Conservation (phyloP, 495 filamentous ascomycete genomes). For the Penicillium canariense region DNA sequence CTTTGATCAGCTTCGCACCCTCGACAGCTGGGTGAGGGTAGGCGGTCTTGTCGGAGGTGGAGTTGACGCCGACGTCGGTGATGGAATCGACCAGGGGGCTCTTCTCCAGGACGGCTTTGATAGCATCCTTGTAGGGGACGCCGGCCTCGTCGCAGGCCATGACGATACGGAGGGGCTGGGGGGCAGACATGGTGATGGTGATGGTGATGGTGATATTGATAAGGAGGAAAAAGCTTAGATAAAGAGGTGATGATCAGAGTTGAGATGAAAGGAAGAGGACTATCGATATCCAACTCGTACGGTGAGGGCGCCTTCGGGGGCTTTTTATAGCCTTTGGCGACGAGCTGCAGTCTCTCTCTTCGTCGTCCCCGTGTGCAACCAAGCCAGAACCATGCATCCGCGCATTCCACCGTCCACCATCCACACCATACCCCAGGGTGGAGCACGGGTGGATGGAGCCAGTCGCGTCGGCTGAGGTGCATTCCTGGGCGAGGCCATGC, state of each 20-base stretch:
- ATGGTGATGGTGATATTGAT: too few species aligned
- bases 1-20: constrained; percentile 63
- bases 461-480: constrained; percentile 9
- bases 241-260: background rate
- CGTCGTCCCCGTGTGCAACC: constrained; percentile 10
- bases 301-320: background rate
- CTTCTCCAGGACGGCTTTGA: constrained; percentile 68
- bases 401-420: background rate
- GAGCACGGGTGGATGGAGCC: constrained; percentile 19
- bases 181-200: constrained; percentile 40
- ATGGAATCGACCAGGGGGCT: constrained; percentile 66
- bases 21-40: constrained; percentile 79
- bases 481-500: constrained; percentile 1
- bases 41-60: constrained; percentile 69
- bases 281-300: too few species aligned
- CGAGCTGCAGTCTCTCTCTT: background rate
- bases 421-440: constrained; percentile 17
- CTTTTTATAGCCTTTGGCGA: constrained; percentile 20
- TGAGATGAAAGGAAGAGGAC: too few species aligned
- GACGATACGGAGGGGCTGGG: constrained; percentile 54
- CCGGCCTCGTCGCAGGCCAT: constrained; percentile 73
- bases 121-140: constrained; percentile 72
- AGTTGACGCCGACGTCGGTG: constrained; percentile 66
- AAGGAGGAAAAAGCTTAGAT: background rate
- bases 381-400: background rate